Percentiles rank a stretch among this genome's conserved stretches.
Evolutionary conservation across 176 grass and related monocot species (phyloP).

Genomic region (Aegilops bicornis): DNA sequence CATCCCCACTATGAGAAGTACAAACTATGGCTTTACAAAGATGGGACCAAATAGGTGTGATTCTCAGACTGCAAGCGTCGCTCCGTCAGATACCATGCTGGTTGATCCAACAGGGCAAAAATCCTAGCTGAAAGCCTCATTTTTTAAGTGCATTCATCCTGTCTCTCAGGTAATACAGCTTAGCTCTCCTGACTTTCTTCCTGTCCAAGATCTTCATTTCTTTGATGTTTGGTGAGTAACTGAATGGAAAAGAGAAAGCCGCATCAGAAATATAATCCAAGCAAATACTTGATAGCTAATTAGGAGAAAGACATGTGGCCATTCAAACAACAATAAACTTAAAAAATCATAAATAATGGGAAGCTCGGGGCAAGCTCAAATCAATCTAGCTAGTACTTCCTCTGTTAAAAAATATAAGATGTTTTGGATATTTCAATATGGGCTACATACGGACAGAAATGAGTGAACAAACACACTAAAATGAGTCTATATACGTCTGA

Average conservation of each 20-base stretch:
- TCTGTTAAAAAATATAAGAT: no score
- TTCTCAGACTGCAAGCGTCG: background rate
- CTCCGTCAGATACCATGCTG: constrained; percentile 1
- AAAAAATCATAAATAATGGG: background rate
- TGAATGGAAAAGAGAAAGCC: constrained; percentile 11
- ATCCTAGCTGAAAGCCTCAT: constrained; percentile 25
- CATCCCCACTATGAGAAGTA: no score
- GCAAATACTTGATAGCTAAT: background rate
- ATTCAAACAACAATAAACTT: background rate
- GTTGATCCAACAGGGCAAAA: background rate
- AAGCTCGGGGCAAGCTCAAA: no score
- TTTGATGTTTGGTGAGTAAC: constrained; percentile 86
- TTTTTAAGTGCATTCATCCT: constrained; percentile 88
- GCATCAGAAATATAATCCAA: constrained; percentile 16
- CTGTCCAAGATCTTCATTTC: constrained; percentile 88
- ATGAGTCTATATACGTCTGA: no score
- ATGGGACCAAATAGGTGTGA: no score
- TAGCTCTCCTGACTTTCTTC: constrained; percentile 87
- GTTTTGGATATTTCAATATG: no score
- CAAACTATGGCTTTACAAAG: no score
- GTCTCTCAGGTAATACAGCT: constrained; percentile 93
- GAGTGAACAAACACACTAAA: no score
- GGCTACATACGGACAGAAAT: no score
- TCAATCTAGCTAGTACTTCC: background rate
- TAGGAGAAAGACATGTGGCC: background rate